phyloP scores from a whole-genome alignment of 192 early-diverging fungal genomes.

The Spinellus fusiger region DNA sequence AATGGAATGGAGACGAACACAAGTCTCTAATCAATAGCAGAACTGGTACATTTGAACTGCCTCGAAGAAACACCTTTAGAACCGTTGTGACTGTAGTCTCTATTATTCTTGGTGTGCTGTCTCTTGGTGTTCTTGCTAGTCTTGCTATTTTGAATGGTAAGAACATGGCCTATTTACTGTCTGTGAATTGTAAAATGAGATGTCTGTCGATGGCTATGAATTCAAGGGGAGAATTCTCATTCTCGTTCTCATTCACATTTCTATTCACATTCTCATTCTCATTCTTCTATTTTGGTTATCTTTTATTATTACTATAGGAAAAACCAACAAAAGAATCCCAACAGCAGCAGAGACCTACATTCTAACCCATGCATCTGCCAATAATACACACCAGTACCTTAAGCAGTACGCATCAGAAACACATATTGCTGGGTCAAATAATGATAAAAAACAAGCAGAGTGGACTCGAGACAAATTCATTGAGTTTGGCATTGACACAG shows the following conservation, averaged over 20 bases:
- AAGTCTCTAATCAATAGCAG: not conserved
- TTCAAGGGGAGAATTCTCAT: no score
- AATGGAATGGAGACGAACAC: not conserved
- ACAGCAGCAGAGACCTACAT: constrained; percentile 11
- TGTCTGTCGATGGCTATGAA: no score
- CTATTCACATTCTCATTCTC: no score
- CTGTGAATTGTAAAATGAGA: no score
- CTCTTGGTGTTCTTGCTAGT: not conserved
- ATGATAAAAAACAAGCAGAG: constrained; percentile 42
- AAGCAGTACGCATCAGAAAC: constrained; percentile 51
- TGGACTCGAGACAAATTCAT: constrained; percentile 50
- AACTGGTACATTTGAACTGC: not conserved
- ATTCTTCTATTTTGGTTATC: no score
- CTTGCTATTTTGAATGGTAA: not conserved
- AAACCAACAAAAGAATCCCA: not conserved
- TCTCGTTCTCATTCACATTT: no score
- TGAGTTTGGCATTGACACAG: constrained; percentile 46
- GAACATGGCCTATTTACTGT: not conserved
- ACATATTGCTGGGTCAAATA: constrained; percentile 48
- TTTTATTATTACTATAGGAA: no score
- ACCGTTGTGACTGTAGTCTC: not conserved
- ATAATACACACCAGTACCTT: constrained; percentile 37
- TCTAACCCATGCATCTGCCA: constrained; percentile 10
- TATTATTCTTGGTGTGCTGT: not conserved
- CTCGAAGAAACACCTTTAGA: not conserved